phyloP scores from a whole-genome alignment of 768 basidiomycete genomes.

The Amanita pseudoporphyria region DNA sequence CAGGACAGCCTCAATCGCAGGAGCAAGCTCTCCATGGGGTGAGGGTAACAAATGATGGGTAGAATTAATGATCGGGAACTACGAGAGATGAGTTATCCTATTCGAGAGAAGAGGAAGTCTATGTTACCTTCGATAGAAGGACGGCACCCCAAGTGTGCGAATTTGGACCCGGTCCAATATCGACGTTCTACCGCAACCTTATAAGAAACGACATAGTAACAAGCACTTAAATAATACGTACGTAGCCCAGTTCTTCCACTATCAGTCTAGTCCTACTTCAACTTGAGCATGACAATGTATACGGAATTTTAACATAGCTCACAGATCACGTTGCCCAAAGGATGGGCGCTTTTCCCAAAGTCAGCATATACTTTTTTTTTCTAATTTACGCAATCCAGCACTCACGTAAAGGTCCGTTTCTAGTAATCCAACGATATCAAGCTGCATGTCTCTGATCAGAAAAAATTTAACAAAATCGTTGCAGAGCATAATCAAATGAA shows the following conservation, averaged over 20 bases:
- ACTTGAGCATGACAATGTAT: conserved; percentile 5
- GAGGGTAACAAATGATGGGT: conserved; percentile 84
- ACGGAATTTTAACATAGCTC: conserved; percentile 9
- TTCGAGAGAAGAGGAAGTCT: background rate
- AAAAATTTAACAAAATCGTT: background rate
- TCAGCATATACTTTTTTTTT: background rate
- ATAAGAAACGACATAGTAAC: conserved; percentile 3
- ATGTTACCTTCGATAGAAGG: conserved; percentile 61
- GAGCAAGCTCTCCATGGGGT: conserved; percentile 78
- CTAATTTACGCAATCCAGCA: conserved; percentile 12
- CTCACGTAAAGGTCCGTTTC: conserved; percentile 82
- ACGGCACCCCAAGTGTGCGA: conserved; percentile 86
- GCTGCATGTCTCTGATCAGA: conserved; percentile 56
- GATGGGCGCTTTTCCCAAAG: conserved; percentile 22
- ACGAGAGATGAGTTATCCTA: background rate
- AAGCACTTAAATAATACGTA: conserved; percentile 25
- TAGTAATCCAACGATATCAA: conserved; percentile 78
- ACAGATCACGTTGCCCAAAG: conserved; percentile 84
- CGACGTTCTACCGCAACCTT: conserved; percentile 56
- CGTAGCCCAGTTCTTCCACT: conserved; percentile 73
- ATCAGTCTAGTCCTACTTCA: conserved; percentile 57
- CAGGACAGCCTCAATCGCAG: conserved; percentile 80
- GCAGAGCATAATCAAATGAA: background rate
- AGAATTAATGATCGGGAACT: conserved; percentile 86
- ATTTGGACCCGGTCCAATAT: conserved; percentile 83